Conservation (phyloP, 805 yeast species). For the Yamadazyma nakazawae region DNA sequence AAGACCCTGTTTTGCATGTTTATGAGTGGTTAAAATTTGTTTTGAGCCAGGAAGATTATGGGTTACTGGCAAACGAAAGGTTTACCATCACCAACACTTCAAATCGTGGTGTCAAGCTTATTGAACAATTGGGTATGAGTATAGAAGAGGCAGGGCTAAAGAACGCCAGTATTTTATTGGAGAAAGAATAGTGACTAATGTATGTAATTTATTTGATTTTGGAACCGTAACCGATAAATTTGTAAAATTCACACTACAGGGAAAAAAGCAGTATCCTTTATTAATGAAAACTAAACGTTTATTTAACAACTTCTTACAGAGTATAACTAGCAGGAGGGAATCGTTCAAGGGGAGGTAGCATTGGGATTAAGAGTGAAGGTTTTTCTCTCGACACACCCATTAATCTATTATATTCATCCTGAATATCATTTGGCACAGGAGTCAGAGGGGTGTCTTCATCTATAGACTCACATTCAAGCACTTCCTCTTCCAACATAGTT, state of each 20-base stretch:
- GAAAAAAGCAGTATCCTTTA: background rate
- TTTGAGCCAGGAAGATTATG: conserved; percentile 49
- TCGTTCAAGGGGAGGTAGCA: conserved; percentile 10
- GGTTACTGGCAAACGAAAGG: conserved; percentile 38
- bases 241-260: background rate
- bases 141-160: conserved; percentile 74
- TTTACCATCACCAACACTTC: conserved; percentile 34
- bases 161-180: conserved; percentile 78
- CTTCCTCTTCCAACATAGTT: conserved; percentile 5
- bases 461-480: conserved; percentile 5
- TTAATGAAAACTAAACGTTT: conserved; percentile 2
- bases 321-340: conserved; percentile 1
- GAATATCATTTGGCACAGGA: background rate
- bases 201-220: too few relatives aligned
- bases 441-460: conserved; percentile 5
- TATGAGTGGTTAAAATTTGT: conserved; percentile 67
- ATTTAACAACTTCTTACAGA: background rate
- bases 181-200: conserved; percentile 28
- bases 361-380: conserved; percentile 1
- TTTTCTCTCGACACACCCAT: background rate
- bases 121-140: conserved; percentile 54
- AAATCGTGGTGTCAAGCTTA: conserved; percentile 47
- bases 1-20: conserved; percentile 55
- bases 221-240: background rate
- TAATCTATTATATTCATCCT: conserved; percentile 1